These are phyloP conservation scores for Dissophora ornata DNA, from an alignment of 192 early-diverging fungal genomes.

Conservation along the genomic window DNA sequence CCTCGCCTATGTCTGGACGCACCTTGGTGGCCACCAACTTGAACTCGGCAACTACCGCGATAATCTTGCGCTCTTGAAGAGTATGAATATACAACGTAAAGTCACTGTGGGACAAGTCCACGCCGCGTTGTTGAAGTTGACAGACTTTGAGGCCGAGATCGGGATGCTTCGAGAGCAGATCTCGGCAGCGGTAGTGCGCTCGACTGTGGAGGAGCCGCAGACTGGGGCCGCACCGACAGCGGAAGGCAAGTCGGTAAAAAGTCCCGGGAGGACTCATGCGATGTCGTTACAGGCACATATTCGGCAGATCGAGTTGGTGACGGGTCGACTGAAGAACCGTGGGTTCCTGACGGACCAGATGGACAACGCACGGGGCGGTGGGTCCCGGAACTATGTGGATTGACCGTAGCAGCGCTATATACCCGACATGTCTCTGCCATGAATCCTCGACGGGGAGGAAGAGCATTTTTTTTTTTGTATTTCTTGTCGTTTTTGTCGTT, in stretches of 20 bases:
- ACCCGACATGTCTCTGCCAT: too few relatives aligned
- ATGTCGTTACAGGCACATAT: conserved; percentile 24
- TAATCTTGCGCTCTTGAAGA: conserved; percentile 53
- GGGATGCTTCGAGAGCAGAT: conserved; percentile 60
- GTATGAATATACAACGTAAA: conserved; percentile 56
- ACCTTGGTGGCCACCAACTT: conserved; percentile 44
- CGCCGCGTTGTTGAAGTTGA: conserved; percentile 56
- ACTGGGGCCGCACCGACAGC: not conserved
- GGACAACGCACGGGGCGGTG: conserved; percentile 9
- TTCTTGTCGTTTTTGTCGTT: too few relatives aligned
- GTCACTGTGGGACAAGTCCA: conserved; percentile 54
- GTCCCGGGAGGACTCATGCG: not conserved
- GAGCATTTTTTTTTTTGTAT: too few relatives aligned
- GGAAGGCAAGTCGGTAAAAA: not conserved
- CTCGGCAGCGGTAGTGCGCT: conserved; percentile 36
- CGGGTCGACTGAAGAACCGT: conserved; percentile 37
- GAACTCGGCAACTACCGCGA: conserved; percentile 42
- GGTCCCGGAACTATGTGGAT: too few relatives aligned
- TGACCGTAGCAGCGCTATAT: too few relatives aligned
- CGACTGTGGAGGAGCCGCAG: too few relatives aligned
- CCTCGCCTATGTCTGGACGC: conserved; percentile 48
- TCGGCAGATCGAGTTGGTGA: conserved; percentile 40
- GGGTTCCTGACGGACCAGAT: conserved; percentile 24
- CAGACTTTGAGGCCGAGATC: conserved; percentile 64
- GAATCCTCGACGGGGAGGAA: too few relatives aligned